These are phyloP conservation scores for Lipomyces yarrowii DNA, from an alignment of 1,139 yeast genomes.

Conservation along the genomic window DNA sequence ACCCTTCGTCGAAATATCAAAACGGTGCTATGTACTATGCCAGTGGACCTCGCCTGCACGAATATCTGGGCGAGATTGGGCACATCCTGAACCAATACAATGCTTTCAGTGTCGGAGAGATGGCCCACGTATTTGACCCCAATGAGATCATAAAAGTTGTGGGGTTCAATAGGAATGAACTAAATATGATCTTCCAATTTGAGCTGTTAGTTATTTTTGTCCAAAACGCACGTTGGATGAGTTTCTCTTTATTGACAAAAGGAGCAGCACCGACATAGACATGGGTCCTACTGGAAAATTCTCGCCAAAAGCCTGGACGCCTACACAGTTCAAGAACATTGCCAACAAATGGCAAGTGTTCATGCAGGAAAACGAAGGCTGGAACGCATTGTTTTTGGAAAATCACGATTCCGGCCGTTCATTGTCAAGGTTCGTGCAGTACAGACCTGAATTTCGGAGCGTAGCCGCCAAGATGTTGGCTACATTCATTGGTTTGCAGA, in stretches of 20 bases:
- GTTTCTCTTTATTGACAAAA: slow-evolving; percentile 37
- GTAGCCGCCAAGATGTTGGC: slow-evolving; percentile 55
- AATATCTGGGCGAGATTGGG: slow-evolving; percentile 58
- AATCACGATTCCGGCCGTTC: slow-evolving; percentile 64
- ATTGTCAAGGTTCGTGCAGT: slow-evolving; percentile 56
- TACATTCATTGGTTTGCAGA: slow-evolving; percentile 50
- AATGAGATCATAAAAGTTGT: slow-evolving; percentile 49
- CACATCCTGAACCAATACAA: slow-evolving; percentile 54
- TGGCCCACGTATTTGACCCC: slow-evolving; percentile 51
- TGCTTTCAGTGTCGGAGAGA: slow-evolving; percentile 62
- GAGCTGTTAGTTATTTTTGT: slow-evolving; percentile 38
- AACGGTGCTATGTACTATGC: slow-evolving; percentile 44
- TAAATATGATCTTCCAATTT: slow-evolving; percentile 58
- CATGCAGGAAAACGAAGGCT: slow-evolving; percentile 57
- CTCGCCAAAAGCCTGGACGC: slow-evolving; percentile 43
- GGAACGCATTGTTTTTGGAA: slow-evolving; percentile 60
- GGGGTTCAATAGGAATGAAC: slow-evolving; percentile 52
- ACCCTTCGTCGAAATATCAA: slow-evolving; percentile 50
- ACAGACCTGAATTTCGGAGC: slow-evolving; percentile 44
- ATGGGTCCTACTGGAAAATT: slow-evolving; percentile 45
- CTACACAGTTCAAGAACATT: slow-evolving; percentile 51
- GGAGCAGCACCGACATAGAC: slow-evolving; percentile 54
- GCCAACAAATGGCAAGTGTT: slow-evolving; percentile 46
- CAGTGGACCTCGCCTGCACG: slow-evolving; percentile 60
- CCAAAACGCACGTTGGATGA: neutral